Base-by-base conservation (phyloP, 768 basidiomycete species). In the Lactarius pseudohatsudake region DNA sequence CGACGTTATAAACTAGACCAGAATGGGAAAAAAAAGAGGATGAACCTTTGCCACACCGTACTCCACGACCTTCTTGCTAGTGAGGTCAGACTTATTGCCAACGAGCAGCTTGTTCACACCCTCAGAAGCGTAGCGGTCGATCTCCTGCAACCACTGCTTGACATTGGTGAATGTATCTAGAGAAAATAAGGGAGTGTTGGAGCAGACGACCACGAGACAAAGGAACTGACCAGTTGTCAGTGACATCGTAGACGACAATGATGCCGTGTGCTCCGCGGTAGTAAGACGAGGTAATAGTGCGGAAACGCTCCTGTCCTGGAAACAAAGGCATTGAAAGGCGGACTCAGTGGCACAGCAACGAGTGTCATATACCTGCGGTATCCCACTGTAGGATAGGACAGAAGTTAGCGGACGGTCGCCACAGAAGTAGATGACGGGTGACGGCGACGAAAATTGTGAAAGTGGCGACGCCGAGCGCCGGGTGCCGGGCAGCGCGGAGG, bases 261-360 rank as follows among this genome's bases (percentile, higher is more conserved):
- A 98, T 98, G 69, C 97, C 97, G 76, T 96, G 94, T 57, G 97
- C 97, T 50, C 97, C 97, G 66, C 97, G 87, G 82, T 99, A 99
- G 84, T 99, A 99, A n/a, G 96, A 94, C 3, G 96, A 94, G 8
- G 97, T 98, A 77, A 99, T 99, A 16, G 97, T 98, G 68, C 97
- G 87, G 90, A 98, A 98, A 36, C 96, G 88, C 78, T 99, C 97
- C 78, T 99, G 97, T 45, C 97, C 92, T 92, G 68, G 69, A 63
- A 53, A 69, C 38, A 60, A 43, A n/a, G 60, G 26, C 22, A 45
- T 47, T 40, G 38, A 56, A 53, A 36, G 32, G 34, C 72, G 40
- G 36, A 59, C 28, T 13, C 22, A 22, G 34, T 4, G 40, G 34
- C 30, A 54, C 56, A 54, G 34, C 55, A 7, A 56, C 47, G 60